phyloP scores from a whole-genome alignment of 495 filamentous ascomycete species.

The Friedmanniomyces endolithicus region DNA sequence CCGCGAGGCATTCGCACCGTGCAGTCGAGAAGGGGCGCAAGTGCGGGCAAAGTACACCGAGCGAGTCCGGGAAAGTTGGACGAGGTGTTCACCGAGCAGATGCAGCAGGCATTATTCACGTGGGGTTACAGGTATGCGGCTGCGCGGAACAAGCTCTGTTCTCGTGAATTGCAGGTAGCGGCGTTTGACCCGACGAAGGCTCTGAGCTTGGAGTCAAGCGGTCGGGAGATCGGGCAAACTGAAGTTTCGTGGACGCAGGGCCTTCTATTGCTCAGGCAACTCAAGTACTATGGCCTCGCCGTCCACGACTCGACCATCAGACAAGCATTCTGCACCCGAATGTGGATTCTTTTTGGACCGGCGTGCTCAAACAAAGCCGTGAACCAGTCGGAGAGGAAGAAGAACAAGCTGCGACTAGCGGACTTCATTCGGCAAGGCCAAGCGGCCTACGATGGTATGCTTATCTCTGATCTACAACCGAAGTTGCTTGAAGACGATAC shows the following conservation, averaged over 20 bases:
- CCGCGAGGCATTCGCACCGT: neutral
- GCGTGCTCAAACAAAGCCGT: conserved; percentile 23
- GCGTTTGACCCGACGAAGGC: neutral
- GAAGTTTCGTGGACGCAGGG: conserved; percentile 38
- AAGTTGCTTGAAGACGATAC: neutral
- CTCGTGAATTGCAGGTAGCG: conserved; percentile 5
- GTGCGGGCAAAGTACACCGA: neutral
- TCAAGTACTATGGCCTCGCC: conserved; percentile 37
- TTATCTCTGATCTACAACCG: neutral
- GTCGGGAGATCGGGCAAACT: neutral
- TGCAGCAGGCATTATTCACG: conserved; percentile 43
- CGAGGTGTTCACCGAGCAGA: conserved; percentile 34
- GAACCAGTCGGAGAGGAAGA: conserved; percentile 20
- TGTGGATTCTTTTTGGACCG: conserved; percentile 39
- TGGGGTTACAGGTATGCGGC: conserved; percentile 45
- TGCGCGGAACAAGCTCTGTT: conserved; percentile 11
- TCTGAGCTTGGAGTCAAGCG: too few species aligned
- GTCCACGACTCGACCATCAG: conserved; percentile 31
- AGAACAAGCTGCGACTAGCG: conserved; percentile 10
- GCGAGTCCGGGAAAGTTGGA: neutral
- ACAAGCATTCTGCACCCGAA: conserved; percentile 36
- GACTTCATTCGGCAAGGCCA: conserved; percentile 22
- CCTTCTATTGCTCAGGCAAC: conserved; percentile 37
- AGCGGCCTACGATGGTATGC: conserved; percentile 17
- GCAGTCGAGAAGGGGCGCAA: neutral